Percentiles rank a stretch among this genome's conserved stretches.
Conservation (phyloP, 176 grass and related monocot genomes). For the Oryza glaberrima region DNA sequence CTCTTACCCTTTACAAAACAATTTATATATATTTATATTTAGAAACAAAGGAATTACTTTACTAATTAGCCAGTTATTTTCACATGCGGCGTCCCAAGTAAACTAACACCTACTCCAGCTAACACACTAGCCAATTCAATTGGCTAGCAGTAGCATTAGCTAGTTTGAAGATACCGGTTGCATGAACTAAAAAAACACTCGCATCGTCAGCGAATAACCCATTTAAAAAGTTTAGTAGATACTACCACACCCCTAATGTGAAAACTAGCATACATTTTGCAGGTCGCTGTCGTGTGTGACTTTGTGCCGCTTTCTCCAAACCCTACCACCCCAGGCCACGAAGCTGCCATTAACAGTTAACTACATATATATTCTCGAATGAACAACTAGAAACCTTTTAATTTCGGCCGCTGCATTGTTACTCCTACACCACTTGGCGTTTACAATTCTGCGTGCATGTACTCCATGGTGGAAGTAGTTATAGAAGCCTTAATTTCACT, state of each 20-base stretch:
- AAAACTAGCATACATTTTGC: background rate
- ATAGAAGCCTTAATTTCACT: too few relatives aligned
- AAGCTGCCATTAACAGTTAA: background rate
- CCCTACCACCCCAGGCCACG: background rate
- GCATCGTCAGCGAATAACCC: background rate
- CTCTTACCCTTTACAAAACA: too few relatives aligned
- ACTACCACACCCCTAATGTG: background rate
- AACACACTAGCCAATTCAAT: background rate
- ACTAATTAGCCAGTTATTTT: background rate
- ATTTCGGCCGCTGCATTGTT: too few relatives aligned
- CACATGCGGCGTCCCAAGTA: background rate
- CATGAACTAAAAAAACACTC: background rate
- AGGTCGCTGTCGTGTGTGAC: background rate
- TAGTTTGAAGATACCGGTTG: background rate
- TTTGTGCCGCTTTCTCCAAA: slow-evolving; percentile 11
- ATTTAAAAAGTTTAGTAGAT: too few relatives aligned
- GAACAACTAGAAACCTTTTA: background rate
- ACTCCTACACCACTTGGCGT: too few relatives aligned
- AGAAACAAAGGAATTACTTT: too few relatives aligned
- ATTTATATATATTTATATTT: too few relatives aligned
- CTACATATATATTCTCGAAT: background rate
- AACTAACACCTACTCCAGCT: background rate
- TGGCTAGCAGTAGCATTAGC: background rate
- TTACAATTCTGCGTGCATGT: too few relatives aligned
- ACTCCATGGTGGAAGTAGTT: too few relatives aligned